Evolutionary conservation across 306 rosid species (phyloP), one percentile per base, ranked within the genome.

Genomic region (Abrus precatorius): DNA sequence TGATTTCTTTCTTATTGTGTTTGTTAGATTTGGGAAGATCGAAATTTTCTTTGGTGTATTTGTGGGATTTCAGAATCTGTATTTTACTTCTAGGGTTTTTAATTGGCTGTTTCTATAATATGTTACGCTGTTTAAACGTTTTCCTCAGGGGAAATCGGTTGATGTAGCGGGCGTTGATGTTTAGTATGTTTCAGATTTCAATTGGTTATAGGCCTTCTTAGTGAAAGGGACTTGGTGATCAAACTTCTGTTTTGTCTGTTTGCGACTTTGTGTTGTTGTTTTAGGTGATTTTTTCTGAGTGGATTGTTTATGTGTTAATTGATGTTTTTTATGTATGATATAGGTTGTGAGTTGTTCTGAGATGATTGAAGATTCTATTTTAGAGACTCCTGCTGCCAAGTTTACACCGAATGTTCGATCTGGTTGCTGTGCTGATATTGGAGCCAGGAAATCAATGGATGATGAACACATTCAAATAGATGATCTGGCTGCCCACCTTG

Each of bases 381-480:
- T 86, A 40, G 91, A 86, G 76, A 54, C 89, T 43, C 44, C 89
- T 79, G 72, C 78, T 29, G 70, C 78, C 10, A 84, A 80, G 5
- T 91, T 87, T 86, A 76, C 72, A 20, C 98, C 97, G 0, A 87
- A 76, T 1, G 82, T 94, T 74, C 91, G 90, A 70, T 92, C 97
- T 55, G 98, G 97, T 41, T 88, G 98, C 84, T 85, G 82, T 65
- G 79, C 87, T 27, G 97, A 89, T 76, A 91, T 94, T 85, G 97
- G 98, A 74, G 79, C 84, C 2, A 84, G 94, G 70, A 47, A 47
- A 33, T 89, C 90, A 20, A 94, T 94, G 98, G 98, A 94, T 0
- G 98, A 94, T 45, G 97, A 94, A 49, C 98, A 94, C 88, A 86
- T 94, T 62, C 82, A 43, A 40, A 87, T 94, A 0, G 98, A 94